These are phyloP conservation scores for Phytopythium mirpurense DNA, from an alignment of 352 stramenopile genomes.

Conservation along the genomic window DNA sequence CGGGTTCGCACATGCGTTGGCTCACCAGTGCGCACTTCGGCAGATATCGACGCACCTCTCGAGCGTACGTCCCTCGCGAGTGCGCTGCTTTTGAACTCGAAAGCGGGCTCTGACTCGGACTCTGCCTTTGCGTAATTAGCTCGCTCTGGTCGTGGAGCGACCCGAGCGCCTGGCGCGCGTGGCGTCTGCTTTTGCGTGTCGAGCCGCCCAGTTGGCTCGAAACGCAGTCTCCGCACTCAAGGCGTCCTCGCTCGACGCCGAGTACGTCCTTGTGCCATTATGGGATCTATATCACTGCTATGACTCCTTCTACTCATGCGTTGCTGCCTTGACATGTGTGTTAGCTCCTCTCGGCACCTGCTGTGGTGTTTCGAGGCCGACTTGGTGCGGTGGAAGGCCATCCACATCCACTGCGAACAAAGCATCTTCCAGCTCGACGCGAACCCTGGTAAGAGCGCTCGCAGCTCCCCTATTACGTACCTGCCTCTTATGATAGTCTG, in stretches of 20 bases:
- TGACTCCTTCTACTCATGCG: not conserved
- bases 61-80: conserved; percentile 18
- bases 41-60: conserved; percentile 24
- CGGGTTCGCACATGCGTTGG: conserved; percentile 5
- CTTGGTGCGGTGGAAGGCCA: conserved; percentile 36
- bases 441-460: conserved; percentile 25
- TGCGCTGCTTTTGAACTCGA: no score
- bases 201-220: conserved; percentile 22
- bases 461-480: not conserved
- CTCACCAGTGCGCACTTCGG: conserved; percentile 20
- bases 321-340: not conserved
- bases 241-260: conserved; percentile 1
- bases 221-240: conserved; percentile 7
- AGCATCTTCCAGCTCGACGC: conserved; percentile 43
- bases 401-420: conserved; percentile 39
- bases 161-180: conserved; percentile 29
- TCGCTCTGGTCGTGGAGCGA: conserved; percentile 33
- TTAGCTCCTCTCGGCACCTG: conserved; percentile 32
- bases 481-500: not conserved
- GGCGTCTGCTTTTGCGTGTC: conserved; percentile 28
- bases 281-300: not conserved
- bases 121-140: no score
- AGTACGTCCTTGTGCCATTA: conserved; percentile 21
- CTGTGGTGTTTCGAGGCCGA: conserved; percentile 35
- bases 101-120: no score